Evolutionary conservation across 129 eudicot genomes (phyloP).

Genomic region (Silybum marianum): DNA sequence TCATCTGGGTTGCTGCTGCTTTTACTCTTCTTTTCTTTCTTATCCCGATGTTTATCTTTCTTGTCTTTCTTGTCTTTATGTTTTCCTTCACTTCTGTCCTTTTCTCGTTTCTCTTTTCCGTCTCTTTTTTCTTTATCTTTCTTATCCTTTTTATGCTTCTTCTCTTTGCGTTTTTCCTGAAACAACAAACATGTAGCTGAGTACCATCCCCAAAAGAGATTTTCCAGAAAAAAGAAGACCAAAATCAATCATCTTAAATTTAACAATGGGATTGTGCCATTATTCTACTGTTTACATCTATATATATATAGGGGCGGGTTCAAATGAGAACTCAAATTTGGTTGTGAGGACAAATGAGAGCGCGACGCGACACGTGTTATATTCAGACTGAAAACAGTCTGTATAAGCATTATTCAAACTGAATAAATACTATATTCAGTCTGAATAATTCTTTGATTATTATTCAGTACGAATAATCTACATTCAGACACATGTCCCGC

Average conservation of each 20-base stretch:
- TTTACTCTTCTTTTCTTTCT: slow-evolving; percentile 56
- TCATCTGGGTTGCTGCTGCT: slow-evolving; percentile 49
- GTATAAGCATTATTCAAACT: too few relatives aligned
- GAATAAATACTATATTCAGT: too few relatives aligned
- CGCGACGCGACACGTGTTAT: too few relatives aligned
- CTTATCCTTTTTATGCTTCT: slow-evolving; percentile 72
- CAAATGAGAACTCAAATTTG: too few relatives aligned
- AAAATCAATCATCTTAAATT: neutral
- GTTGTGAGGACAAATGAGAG: too few relatives aligned
- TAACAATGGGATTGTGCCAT: neutral
- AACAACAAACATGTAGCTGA: neutral
- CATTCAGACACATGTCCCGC: too few relatives aligned
- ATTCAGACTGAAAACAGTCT: too few relatives aligned
- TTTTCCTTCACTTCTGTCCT: slow-evolving; percentile 55
- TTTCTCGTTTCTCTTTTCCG: slow-evolving; percentile 60
- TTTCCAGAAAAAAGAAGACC: neutral
- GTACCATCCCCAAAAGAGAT: neutral
- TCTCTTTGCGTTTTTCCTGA: slow-evolving; percentile 71
- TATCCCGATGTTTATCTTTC: slow-evolving; percentile 58
- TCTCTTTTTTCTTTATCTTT: slow-evolving; percentile 69
- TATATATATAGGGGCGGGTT: too few relatives aligned
- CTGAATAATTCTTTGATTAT: too few relatives aligned
- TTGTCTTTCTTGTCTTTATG: slow-evolving; percentile 67
- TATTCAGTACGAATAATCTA: too few relatives aligned
- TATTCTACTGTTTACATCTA: neutral